These are phyloP conservation scores for Globisporangium parvum DNA, from an alignment of 352 stramenopile genomes.

Conservation along the genomic window DNA sequence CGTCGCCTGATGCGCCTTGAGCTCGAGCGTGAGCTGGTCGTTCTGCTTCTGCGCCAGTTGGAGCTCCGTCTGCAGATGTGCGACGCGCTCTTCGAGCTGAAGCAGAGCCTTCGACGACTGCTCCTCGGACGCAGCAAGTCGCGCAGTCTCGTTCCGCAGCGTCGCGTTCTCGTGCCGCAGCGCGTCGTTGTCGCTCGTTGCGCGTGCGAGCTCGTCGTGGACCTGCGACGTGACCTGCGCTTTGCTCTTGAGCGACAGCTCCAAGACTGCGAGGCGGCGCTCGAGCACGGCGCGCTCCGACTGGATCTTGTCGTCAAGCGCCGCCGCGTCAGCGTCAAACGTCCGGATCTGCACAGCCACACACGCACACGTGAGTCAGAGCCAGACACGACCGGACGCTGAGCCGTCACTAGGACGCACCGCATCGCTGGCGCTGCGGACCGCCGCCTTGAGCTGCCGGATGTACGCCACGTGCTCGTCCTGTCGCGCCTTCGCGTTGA, in stretches of 20 bases:
- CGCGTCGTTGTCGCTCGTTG: constrained; percentile 10
- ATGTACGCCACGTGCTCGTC: constrained; percentile 56
- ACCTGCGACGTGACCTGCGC: constrained; percentile 16
- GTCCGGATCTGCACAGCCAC: constrained; percentile 24
- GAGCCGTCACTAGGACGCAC: constrained; percentile 7
- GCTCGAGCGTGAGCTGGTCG: constrained; percentile 47
- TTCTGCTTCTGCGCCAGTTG: constrained; percentile 47
- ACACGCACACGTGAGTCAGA: constrained; percentile 3
- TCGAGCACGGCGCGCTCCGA: constrained; percentile 28
- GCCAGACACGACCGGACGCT: no score
- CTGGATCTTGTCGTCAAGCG: constrained; percentile 31
- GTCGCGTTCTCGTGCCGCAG: constrained; percentile 18
- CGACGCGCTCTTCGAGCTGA: constrained; percentile 26
- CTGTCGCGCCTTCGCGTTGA: constrained; percentile 44
- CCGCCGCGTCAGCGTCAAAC: constrained; percentile 20
- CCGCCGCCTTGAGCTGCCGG: constrained; percentile 39
- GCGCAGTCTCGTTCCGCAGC: constrained; percentile 24
- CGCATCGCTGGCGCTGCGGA: constrained; percentile 33
- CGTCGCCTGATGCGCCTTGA: constrained; percentile 43
- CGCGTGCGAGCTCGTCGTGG: constrained; percentile 28
- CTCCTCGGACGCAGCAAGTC: constrained; percentile 32
- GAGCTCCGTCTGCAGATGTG: constrained; percentile 45
- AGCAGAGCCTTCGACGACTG: constrained; percentile 24
- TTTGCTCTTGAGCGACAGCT: constrained; percentile 28
- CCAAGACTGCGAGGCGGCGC: constrained; percentile 26